Base-by-base conservation (phyloP, 2,329 filamentous ascomycete species). In the Cryphonectria radicalis region DNA sequence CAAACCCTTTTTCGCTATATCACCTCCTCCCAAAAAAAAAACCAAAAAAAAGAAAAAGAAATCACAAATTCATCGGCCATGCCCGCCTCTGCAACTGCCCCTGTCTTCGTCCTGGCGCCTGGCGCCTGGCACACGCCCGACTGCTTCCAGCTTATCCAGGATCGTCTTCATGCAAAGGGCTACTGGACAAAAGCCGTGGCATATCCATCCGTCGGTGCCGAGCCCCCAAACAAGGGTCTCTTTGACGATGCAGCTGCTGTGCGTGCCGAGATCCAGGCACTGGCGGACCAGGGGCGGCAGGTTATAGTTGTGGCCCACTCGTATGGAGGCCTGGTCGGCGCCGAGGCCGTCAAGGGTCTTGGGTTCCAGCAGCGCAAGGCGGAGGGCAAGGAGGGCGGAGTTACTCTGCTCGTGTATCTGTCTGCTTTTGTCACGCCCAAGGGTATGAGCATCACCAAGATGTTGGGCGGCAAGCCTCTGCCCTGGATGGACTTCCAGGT, bases 71-170 rank as follows among this genome's bases (percentile, higher is more conserved):
- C 10, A 25, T 46, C 37, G 22, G 28, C 37, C 37, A 70, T 67
- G 67, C 63, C 70, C 28, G 19, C 25, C 64, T 50, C 70, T 28
- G 57, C 50, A 28, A 37, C 42, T 35, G 35, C 59, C 17, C 76
- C 75, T 62, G 79, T 73, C 62, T 76, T 80, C 57, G 75, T 82
- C 55, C 77, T 82, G 63, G 78, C 77, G 10, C 79, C 79, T 0
- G 81, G 80, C 10, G 80, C 80, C 19, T 82, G 81, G 80, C 73
- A 80, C 63, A 71, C 43, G 4, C 77, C 79, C 0, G 60, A 72
- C n/a, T 73, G 75, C 70, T 82, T 77, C 59, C 72, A 77, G 50
- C 62, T 72, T 19, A 73, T 80, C 11, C 76, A 75, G n/a, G 68
- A 74, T 8, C 71, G 71, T 28, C 76, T 82, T 19, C 46, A 77